phyloP scores from a whole-genome alignment of 805 yeast species.

The Grigorovia yakushimaensis region DNA sequence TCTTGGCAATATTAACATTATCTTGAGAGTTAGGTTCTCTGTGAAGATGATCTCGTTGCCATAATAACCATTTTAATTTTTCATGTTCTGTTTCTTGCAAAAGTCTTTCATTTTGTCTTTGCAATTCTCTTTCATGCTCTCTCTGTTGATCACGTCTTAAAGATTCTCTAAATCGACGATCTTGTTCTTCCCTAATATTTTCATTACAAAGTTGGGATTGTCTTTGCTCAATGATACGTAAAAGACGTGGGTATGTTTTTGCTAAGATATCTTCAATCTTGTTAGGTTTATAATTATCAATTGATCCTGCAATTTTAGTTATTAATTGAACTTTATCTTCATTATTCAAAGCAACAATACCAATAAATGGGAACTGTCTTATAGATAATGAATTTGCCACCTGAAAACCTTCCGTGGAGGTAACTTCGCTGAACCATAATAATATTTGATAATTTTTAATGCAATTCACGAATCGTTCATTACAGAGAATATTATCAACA shows the following conservation, averaged over 20 bases:
- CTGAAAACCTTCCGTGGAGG: constrained; percentile 75
- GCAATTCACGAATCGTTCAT: constrained; percentile 39
- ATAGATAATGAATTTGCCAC: constrained; percentile 66
- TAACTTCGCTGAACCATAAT: constrained; percentile 82
- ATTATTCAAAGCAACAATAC: constrained; percentile 61
- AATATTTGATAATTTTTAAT: constrained; percentile 43
- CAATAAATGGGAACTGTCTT: constrained; percentile 73
- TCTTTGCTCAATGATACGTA: constrained; percentile 51
- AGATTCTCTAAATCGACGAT: constrained; percentile 63
- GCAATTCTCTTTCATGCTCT: constrained; percentile 21
- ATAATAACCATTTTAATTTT: constrained; percentile 37
- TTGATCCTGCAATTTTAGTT: constrained; percentile 18
- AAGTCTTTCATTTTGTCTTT: constrained; percentile 28
- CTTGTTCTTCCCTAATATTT: constrained; percentile 60
- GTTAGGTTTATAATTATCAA: constrained; percentile 10
- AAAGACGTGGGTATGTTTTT: constrained; percentile 30
- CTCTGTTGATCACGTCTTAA: constrained; percentile 56
- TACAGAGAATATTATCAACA: constrained; percentile 44
- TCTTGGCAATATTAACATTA: constrained; percentile 37
- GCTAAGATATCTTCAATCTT: constrained; percentile 15
- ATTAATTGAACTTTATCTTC: constrained; percentile 26
- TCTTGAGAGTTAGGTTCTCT: constrained; percentile 23
- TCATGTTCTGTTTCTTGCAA: constrained; percentile 14
- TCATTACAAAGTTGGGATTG: constrained; percentile 51
- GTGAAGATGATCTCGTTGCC: constrained; percentile 33